These are phyloP conservation scores for Lepidium africanum DNA, from an alignment of 345 rosid genomes.

Conservation along the genomic window DNA sequence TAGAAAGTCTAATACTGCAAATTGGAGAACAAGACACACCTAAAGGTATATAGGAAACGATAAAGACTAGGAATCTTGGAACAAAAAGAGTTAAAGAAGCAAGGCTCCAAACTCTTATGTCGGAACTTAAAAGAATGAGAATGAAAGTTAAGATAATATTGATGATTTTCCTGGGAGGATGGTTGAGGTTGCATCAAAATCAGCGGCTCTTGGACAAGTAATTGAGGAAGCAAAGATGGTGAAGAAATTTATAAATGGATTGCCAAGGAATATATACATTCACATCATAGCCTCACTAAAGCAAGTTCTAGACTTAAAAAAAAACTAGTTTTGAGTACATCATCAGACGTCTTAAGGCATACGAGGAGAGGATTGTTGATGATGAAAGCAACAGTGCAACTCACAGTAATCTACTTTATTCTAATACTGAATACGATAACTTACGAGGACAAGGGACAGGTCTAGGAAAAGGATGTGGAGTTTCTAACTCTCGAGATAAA, in stretches of 20 bases:
- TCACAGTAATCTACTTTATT: no score
- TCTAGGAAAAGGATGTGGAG: no score
- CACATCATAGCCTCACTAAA: background rate
- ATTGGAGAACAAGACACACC: no score
- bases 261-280: background rate
- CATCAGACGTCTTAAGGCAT: background rate
- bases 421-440: no score
- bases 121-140: no score
- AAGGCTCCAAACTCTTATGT: no score
- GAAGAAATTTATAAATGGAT: background rate
- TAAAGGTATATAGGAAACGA: no score
- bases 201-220: background rate
- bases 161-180: background rate
- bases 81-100: no score
- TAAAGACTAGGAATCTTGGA: no score
- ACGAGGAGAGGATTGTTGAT: background rate
- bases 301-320: background rate
- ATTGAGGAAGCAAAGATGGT: background rate
- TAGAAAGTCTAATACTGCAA: no score
- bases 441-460: no score
- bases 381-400: background rate
- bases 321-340: background rate
- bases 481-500: no score
- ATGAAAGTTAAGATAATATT: background rate
- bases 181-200: background rate